Conservation (phyloP, 805 yeast species). For the Candida dajiaensis region DNA sequence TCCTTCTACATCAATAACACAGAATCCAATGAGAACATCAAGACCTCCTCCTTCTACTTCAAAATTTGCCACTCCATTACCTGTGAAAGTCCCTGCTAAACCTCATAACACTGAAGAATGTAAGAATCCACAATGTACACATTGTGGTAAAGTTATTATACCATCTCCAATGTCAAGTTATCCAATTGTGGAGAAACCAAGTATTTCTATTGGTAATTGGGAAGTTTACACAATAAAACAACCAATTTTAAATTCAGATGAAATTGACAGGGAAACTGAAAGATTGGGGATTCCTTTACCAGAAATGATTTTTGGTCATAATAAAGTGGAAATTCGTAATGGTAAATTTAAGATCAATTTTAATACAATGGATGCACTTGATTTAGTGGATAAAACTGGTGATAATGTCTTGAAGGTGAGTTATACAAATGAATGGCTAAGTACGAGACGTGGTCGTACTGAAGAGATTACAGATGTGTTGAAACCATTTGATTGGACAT, state of each 20-base stretch:
- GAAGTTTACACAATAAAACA: slow-evolving; percentile 61
- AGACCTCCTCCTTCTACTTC: background rate
- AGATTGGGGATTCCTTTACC: slow-evolving; percentile 79
- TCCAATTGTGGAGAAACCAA: slow-evolving; percentile 61
- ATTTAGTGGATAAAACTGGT: slow-evolving; percentile 49
- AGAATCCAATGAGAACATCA: background rate
- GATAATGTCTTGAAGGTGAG: slow-evolving; percentile 60
- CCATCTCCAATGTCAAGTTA: slow-evolving; percentile 66
- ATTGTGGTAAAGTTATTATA: slow-evolving; percentile 70
- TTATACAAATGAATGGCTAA: slow-evolving; percentile 80
- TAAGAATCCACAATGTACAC: slow-evolving; percentile 44
- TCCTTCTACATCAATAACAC: too few species aligned
- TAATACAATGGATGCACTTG: slow-evolving; percentile 73
- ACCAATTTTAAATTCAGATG: slow-evolving; percentile 71
- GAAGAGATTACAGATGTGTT: slow-evolving; percentile 52
- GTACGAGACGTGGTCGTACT: slow-evolving; percentile 26
- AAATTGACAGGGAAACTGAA: slow-evolving; percentile 58
- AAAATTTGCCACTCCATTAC: background rate
- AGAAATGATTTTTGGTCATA: slow-evolving; percentile 95
- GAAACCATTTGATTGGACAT: slow-evolving; percentile 96
- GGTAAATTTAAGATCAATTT: slow-evolving; percentile 48
- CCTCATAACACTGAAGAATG: slow-evolving; percentile 27
- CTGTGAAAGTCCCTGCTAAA: slow-evolving; percentile 36
- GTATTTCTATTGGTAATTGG: slow-evolving; percentile 73
- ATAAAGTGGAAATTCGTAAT: slow-evolving; percentile 47